phyloP scores from a whole-genome alignment of 768 basidiomycete genomes.

The Leccinum olivaceopallidum region DNA sequence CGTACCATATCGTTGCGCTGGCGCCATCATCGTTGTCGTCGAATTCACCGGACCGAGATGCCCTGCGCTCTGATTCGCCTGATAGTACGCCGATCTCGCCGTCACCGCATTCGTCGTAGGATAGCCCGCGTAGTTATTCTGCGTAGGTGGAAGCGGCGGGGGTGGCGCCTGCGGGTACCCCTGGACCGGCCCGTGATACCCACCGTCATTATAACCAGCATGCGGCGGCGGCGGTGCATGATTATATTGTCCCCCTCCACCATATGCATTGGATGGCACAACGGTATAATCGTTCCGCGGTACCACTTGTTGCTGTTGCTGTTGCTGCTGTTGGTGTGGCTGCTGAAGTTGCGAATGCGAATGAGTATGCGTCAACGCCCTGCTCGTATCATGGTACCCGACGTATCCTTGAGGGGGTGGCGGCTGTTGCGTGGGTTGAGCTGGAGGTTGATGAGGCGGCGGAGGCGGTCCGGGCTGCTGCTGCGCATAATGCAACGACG shows the following conservation, averaged over 20 bases:
- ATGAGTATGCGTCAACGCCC: slow-evolving; percentile 30
- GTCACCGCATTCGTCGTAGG: not conserved
- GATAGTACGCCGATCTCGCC: slow-evolving; percentile 1
- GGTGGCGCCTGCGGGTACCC: slow-evolving; percentile 21
- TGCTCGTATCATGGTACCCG: slow-evolving; percentile 21
- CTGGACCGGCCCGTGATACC: slow-evolving; percentile 13
- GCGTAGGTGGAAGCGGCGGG: not conserved
- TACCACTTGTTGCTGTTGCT: slow-evolving; percentile 16
- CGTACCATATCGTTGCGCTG: slow-evolving; percentile 30
- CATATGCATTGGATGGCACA: slow-evolving; percentile 17
- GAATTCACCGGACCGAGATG: slow-evolving; percentile 17
- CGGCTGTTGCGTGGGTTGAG: slow-evolving; percentile 7
- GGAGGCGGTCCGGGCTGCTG: not conserved
- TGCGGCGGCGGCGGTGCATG: slow-evolving; percentile 26
- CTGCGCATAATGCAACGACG: slow-evolving; percentile 14
- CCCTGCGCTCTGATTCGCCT: slow-evolving; percentile 15
- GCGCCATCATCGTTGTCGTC: not conserved
- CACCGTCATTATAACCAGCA: slow-evolving; percentile 15
- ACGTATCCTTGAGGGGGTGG: slow-evolving; percentile 21
- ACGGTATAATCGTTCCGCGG: slow-evolving; percentile 23
- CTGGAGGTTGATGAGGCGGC: not conserved
- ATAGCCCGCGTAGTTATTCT: not conserved
- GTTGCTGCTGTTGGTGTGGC: slow-evolving; percentile 28
- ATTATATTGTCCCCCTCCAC: slow-evolving; percentile 10
- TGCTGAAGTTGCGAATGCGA: slow-evolving; percentile 33